Conservation (phyloP, 2,329 filamentous ascomycete genomes). For the Chaetoscypha palmicola region DNA sequence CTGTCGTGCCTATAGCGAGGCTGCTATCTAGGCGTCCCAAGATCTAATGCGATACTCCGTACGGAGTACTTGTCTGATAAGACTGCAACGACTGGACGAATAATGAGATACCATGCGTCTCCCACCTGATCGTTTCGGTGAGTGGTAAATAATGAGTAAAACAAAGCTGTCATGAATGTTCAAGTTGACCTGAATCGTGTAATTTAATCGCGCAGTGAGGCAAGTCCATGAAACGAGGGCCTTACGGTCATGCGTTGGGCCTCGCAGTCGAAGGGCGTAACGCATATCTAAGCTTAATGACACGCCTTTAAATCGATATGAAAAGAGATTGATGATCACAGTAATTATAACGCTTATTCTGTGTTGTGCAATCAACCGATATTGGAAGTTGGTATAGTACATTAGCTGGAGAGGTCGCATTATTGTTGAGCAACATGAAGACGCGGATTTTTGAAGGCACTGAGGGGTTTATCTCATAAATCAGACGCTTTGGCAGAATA, state of each 20-base stretch:
- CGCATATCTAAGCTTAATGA: not conserved
- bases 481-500: too few relatives aligned
- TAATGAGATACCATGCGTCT: too few relatives aligned
- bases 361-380: too few relatives aligned
- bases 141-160: not conserved
- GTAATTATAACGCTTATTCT: not conserved
- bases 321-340: not conserved
- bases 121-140: not conserved
- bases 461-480: too few relatives aligned
- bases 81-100: not conserved
- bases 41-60: not conserved
- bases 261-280: not conserved
- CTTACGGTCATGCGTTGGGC: slow-evolving; percentile 1
- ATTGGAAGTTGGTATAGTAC: too few relatives aligned
- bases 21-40: not conserved
- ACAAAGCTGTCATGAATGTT: not conserved
- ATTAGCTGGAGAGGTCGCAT: too few relatives aligned
- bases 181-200: not conserved
- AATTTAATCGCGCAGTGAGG: not conserved
- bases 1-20: not conserved
- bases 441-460: too few relatives aligned
- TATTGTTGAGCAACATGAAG: too few relatives aligned
- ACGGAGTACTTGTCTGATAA: not conserved
- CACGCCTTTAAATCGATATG: too few relatives aligned
- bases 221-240: not conserved